Conservation (phyloP, 2,329 filamentous ascomycete genomes). For the Elsinoe ampelina region DNA sequence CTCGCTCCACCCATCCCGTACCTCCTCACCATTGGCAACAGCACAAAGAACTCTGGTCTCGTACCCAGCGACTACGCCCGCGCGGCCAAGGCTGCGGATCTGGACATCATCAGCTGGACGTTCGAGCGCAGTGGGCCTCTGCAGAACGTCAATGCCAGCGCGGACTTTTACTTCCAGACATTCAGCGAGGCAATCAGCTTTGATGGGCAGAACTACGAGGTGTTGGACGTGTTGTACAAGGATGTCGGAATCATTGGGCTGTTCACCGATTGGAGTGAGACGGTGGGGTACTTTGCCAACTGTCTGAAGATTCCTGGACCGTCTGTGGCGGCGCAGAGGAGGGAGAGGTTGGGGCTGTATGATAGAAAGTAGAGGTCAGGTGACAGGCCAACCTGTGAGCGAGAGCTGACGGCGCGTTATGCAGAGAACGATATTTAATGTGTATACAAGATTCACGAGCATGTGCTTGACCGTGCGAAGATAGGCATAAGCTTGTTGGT, state of each 20-base stretch:
- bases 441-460: background rate
- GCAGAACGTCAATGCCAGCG: conserved; percentile 36
- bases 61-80: conserved; percentile 55
- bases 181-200: conserved; percentile 47
- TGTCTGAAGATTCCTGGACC: conserved; percentile 41
- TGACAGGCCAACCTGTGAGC: background rate
- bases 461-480: too few relatives aligned
- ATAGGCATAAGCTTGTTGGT: background rate
- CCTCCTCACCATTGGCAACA: conserved; percentile 43
- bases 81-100: conserved; percentile 49
- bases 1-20: conserved; percentile 56
- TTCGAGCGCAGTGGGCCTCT: conserved; percentile 57
- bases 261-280: conserved; percentile 62
- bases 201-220: conserved; percentile 57
- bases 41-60: conserved; percentile 34
- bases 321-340: background rate
- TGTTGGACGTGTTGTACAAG: conserved; percentile 55
- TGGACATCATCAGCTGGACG: conserved; percentile 60
- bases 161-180: conserved; percentile 42
- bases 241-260: conserved; percentile 53
- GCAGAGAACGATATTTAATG: background rate
- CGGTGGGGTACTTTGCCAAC: conserved; percentile 62
- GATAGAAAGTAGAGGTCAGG: background rate
- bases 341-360: background rate
- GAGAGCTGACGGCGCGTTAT: background rate